Evolutionary conservation across 768 basidiomycete genomes (phyloP).

Genomic region (Leucosporidium scottii): DNA sequence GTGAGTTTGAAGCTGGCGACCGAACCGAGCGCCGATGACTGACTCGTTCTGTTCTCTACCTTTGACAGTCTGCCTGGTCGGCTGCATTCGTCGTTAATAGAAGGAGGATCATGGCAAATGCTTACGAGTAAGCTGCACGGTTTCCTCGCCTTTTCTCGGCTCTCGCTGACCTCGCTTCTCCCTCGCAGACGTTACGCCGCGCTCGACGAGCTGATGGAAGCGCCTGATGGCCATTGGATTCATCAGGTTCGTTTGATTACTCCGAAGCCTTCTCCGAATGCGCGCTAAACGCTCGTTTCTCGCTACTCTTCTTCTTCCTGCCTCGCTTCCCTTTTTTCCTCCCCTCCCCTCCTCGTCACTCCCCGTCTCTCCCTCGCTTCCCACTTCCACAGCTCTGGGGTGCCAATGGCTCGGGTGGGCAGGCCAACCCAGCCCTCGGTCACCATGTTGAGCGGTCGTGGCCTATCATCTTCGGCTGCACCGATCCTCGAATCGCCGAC

Average conservation of each 20-base stretch:
- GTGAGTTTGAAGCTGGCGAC: not conserved
- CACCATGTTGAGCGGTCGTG: conserved; percentile 40
- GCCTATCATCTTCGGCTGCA: conserved; percentile 39
- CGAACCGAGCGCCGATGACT: no score
- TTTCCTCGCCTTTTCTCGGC: no score
- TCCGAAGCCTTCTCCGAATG: no score
- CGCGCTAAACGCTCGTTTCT: no score
- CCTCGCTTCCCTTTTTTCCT: not conserved
- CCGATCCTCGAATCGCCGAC: conserved; percentile 28
- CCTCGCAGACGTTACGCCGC: conserved; percentile 23
- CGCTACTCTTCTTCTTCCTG: not conserved
- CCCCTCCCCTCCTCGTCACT: no score
- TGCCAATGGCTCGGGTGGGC: conserved; percentile 29
- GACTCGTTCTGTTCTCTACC: not conserved
- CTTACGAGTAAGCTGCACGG: conserved; percentile 5
- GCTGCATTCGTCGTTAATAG: conserved; percentile 40
- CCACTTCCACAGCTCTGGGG: conserved; percentile 22
- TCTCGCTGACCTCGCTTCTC: no score
- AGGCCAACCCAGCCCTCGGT: conserved; percentile 31
- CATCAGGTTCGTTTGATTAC: conserved; percentile 13
- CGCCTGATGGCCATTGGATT: conserved; percentile 25
- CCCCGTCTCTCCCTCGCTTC: no score
- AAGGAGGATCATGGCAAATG: conserved; percentile 37
- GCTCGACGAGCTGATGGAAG: conserved; percentile 11
- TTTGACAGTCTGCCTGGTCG: conserved; percentile 39